A percentile compares a stretch with the other conserved stretches of the same genome.
These are phyloP conservation scores for Cryptosporidium xiaoi DNA, from an alignment of 169 alveolate genomes.

Conservation along the genomic window DNA sequence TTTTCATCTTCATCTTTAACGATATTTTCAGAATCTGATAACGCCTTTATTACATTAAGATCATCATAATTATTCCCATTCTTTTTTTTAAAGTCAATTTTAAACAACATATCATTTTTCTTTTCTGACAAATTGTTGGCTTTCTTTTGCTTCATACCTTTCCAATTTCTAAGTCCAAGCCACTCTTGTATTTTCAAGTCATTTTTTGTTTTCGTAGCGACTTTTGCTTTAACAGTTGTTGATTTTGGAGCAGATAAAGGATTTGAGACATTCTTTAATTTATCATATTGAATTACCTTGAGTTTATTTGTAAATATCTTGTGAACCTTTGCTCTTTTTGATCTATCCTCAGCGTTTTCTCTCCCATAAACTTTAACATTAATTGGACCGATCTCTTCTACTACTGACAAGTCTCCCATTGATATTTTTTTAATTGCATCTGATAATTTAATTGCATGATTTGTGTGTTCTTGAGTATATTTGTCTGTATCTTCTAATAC, in stretches of 20 bases:
- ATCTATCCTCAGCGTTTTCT: conserved; percentile 2
- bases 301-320: conserved; percentile 60
- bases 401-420: conserved; percentile 62
- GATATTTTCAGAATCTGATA: conserved; percentile 13
- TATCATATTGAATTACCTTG: conserved; percentile 42
- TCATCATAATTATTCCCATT: neutral
- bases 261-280: conserved; percentile 29
- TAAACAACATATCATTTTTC: neutral
- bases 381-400: conserved; percentile 44
- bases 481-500: conserved; percentile 39
- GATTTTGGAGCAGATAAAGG: conserved; percentile 52
- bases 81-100: neutral
- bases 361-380: conserved; percentile 21
- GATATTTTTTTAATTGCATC: conserved; percentile 58
- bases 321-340: conserved; percentile 36
- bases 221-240: conserved; percentile 18
- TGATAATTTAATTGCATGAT: conserved; percentile 62
- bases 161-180: conserved; percentile 69
- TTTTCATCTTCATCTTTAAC: neutral
- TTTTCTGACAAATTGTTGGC: neutral
- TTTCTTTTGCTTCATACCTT: conserved; percentile 26
- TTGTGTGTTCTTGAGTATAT: conserved; percentile 63
- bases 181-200: conserved; percentile 44
- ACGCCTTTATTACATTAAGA: conserved; percentile 16
- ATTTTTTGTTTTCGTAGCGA: conserved; percentile 14